These are phyloP conservation scores for Mycena citricolor DNA, from an alignment of 1,284 basidiomycete species.

Conservation along the genomic window DNA sequence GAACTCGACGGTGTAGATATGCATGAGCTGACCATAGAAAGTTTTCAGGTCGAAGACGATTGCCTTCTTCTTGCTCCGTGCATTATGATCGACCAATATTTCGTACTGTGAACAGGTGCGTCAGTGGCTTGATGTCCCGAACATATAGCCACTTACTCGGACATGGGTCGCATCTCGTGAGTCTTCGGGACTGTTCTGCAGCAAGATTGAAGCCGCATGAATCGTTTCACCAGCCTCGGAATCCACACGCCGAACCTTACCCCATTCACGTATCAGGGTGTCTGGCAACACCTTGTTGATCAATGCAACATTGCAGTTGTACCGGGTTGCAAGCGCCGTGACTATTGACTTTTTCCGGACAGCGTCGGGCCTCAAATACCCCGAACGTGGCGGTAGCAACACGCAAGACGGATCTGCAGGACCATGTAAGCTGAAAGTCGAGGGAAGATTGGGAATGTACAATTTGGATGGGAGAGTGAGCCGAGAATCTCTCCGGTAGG, in stretches of 20 bases:
- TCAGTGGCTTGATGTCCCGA: conserved; percentile 2
- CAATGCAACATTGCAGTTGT: not conserved
- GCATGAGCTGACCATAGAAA: conserved; percentile 22
- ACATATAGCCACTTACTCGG: conserved; percentile 26
- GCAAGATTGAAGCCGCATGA: conserved; percentile 20
- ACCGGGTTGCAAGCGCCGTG: conserved; percentile 18
- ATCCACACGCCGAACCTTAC: conserved; percentile 28
- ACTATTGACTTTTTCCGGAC: conserved; percentile 10
- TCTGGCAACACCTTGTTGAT: conserved; percentile 7
- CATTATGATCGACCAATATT: conserved; percentile 28
- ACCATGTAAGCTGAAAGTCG: not conserved
- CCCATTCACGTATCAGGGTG: conserved; percentile 27
- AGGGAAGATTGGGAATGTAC: conserved; percentile 7
- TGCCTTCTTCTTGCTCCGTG: not conserved
- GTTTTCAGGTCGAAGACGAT: conserved; percentile 16
- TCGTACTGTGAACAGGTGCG: conserved; percentile 26
- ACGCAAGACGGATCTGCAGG: conserved; percentile 19
- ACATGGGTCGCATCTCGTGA: conserved; percentile 33
- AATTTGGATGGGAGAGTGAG: conserved; percentile 9
- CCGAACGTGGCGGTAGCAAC: conserved; percentile 14
- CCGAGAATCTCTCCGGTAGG: not conserved
- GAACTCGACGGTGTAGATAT: conserved; percentile 11
- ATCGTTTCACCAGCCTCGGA: conserved; percentile 35
- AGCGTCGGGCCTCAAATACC: not conserved
- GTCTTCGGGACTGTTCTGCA: conserved; percentile 18